Base-by-base conservation (phyloP, 352 stramenopile genomes). In the Phytophthora citrophthora region DNA sequence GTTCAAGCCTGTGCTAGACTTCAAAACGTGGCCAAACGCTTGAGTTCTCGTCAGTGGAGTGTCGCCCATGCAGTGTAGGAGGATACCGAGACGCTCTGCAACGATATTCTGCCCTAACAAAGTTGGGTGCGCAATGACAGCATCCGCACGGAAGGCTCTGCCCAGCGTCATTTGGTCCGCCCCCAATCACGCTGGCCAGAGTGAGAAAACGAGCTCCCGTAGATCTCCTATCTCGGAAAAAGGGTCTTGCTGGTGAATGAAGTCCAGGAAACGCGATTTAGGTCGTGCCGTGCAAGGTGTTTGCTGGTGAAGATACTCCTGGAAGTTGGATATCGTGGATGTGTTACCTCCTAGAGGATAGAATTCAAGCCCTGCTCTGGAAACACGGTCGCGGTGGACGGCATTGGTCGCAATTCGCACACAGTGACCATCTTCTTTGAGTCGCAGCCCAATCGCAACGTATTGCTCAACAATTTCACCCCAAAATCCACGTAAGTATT, bases 391-490 rank as follows among this genome's bases (percentile, higher is more conserved):
- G 5, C 86, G 61, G 68, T 90, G 90, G 13, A 72, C 58, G 15
- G 78, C 68, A 54, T 96, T 86, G 5, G 83, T 82, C 2, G 86
- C 88, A 32, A 97, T 64, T 9, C 90, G 76, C 0, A 97, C 90
- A 6, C 77, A 68, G 66, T 97, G 87, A 0, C 88, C 88, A 10
- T 84, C 36, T 3, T 44, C 38, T 54, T 78, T 64, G 4, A 97
- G 63, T 41, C 72, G 54, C 6, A 79, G 59, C 3, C 80, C 84
- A 10, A 96, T 70, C 0, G 63, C 74, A 12, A 82, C 64, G 50
- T 81, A 85, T 41, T 77, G 72, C 23, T 83, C 64, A 8, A 89
- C 74, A 15, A 50, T 54, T 31, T 86, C 71, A 3, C 65, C 54
- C 59, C 74, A 79, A 7, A 91, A 38, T 89, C 74, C 2, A 89